Evolutionary conservation across 179 eudicot species (phyloP).

Genomic region (Silene vulgaris): DNA sequence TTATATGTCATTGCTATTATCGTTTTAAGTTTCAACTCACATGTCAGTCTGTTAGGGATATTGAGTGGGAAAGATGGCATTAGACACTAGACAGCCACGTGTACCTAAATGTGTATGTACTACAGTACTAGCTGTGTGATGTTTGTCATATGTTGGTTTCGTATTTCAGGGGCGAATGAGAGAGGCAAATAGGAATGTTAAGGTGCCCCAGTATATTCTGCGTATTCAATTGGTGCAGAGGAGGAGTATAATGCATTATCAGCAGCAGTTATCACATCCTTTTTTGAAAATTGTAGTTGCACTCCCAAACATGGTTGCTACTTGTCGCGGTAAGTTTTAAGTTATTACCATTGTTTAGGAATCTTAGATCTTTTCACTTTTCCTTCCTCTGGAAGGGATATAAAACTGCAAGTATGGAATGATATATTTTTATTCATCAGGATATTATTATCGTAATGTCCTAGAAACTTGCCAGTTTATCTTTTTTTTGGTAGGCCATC

Average conservation of each 20-base stretch:
- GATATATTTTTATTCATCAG: background rate
- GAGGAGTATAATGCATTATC: conserved; percentile 95
- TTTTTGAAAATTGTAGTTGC: conserved; percentile 86
- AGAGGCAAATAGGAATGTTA: conserved; percentile 63
- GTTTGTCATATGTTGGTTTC: conserved; percentile 4
- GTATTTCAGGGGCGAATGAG: conserved; percentile 72
- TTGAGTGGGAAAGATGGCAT: background rate
- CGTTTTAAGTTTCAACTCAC: background rate
- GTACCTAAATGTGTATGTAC: background rate
- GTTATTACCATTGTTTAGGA: background rate
- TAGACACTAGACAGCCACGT: background rate
- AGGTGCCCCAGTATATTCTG: conserved; percentile 58
- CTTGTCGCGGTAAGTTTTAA: conserved; percentile 69
- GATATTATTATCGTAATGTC: background rate
- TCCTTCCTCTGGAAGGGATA: background rate
- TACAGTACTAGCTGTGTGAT: background rate
- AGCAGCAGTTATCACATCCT: conserved; percentile 69
- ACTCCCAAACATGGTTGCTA: conserved; percentile 89
- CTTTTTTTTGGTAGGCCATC: background rate
- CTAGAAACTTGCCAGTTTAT: conserved; percentile 7
- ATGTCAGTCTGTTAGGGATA: background rate
- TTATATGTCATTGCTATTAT: conserved; percentile 1
- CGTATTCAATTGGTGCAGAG: conserved; percentile 79
- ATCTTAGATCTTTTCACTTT: background rate
- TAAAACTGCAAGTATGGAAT: background rate